Evolutionary conservation across 2,329 filamentous ascomycete genomes (phyloP).

Genomic region (Colletotrichum destructivum): DNA sequence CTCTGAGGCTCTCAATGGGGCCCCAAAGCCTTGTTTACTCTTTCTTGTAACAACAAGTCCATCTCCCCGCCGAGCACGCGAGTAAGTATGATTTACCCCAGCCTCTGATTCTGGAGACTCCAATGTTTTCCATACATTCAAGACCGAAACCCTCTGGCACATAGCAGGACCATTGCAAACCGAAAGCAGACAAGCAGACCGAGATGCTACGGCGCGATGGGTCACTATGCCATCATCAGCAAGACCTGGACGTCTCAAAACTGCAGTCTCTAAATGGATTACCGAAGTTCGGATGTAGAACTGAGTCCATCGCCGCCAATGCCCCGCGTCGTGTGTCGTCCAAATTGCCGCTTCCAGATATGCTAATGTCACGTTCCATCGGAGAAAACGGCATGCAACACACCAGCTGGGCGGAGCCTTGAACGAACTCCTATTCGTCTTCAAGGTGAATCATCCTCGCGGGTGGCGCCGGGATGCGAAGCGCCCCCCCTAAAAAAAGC

Average conservation of each 20-base stretch:
- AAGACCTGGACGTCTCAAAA: background rate
- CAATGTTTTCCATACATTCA: background rate
- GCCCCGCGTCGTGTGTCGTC: background rate
- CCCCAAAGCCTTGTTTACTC: background rate
- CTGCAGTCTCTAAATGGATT: background rate
- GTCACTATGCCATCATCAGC: background rate
- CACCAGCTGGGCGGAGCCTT: slow-evolving; percentile 28
- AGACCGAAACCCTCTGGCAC: background rate
- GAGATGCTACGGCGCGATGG: too few relatives aligned
- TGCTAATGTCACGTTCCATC: slow-evolving; percentile 40
- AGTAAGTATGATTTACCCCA: too few relatives aligned
- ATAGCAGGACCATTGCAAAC: background rate
- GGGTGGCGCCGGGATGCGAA: slow-evolving; percentile 18
- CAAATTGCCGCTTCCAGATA: background rate
- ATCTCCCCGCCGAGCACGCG: background rate
- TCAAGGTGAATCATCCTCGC: slow-evolving; percentile 17
- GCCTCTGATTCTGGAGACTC: background rate
- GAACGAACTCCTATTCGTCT: slow-evolving; percentile 8
- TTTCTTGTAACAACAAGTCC: background rate
- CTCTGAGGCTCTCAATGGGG: background rate
- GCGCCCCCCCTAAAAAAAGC: background rate
- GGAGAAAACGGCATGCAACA: slow-evolving; percentile 28
- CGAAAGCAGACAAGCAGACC: too few relatives aligned
- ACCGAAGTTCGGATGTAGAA: background rate
- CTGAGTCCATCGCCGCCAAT: background rate